phyloP scores from a whole-genome alignment of 139 green algal species.

The Zygnema circumcarinatum region DNA sequence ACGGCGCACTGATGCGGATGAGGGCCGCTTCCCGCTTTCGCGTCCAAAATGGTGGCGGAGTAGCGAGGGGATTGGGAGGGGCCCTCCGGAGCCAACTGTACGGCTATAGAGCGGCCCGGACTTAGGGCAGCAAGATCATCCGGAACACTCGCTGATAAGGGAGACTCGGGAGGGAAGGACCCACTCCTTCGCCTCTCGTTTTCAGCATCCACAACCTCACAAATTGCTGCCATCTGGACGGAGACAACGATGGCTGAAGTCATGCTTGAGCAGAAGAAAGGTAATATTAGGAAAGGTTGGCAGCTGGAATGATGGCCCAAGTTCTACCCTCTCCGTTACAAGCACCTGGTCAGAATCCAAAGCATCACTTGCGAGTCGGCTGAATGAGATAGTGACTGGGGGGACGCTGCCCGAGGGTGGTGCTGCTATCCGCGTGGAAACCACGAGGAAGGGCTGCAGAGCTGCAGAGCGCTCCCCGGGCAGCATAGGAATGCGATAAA shows the following conservation, averaged over 20 bases:
- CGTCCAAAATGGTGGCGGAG: conserved; percentile 43
- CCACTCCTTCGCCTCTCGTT: background rate
- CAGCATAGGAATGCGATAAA: background rate
- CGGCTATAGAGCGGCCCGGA: background rate
- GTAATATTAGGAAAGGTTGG: background rate
- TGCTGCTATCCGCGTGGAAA: background rate
- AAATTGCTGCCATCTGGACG: conserved; percentile 5
- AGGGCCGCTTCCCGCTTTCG: conserved; percentile 13
- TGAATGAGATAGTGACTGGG: conserved; percentile 1
- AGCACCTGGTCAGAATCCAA: conserved; percentile 12
- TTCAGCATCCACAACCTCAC: background rate
- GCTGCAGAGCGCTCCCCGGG: background rate
- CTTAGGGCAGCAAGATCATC: background rate
- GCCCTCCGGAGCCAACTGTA: background rate
- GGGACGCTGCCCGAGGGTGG: background rate
- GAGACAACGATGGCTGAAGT: background rate
- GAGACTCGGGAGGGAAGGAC: background rate
- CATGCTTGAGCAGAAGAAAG: background rate
- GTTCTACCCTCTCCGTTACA: background rate
- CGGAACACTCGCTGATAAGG: background rate
- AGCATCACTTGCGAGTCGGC: background rate
- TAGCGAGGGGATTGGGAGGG: background rate
- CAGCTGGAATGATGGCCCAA: background rate
- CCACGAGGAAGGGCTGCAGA: conserved; percentile 1
- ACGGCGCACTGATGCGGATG: conserved; percentile 58